Base-by-base conservation (phyloP, 2,329 filamentous ascomycete genomes). In the Dactylella cylindrospora region DNA sequence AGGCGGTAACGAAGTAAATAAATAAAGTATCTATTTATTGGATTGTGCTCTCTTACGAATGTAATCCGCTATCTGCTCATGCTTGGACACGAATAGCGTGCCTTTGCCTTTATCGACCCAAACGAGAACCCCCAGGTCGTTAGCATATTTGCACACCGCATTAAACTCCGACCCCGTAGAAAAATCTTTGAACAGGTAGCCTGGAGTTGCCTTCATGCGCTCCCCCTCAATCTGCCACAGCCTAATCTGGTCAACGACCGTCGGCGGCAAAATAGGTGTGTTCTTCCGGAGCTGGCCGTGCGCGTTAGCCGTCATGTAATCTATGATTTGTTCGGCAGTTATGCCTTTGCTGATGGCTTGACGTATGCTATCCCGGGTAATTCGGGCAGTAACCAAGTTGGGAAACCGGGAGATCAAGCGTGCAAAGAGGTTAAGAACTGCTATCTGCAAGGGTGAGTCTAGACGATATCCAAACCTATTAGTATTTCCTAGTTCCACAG, bases 151-250 rank as follows among this genome's bases (percentile, higher is more conserved):
- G 3, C 82, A 79, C 8, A 88, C 80, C 36, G 81, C 83, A 43
- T 80, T 77, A 70, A 88, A 93, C 71, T 90, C 86, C 52, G 79
- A 79, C 45, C 78, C 75, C 25, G 79, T 83, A 35, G 83, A 82
- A 70, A 97, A 95, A 65, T 97, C 91, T 70, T 86, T 85, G 77
- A 98, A 95, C 22, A 97, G 73, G 72, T 89, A 97, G 0, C 93
- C 93, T 0, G 80, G 76, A 3, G 84, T 89, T 1, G 87, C 83
- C 72, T 86, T 87, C 81, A 98, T 94, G 44, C 93, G 82, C 76
- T 98, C 93, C 66, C 91, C 90, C 74, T 98, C 93, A 46, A 97
- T 84, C 76, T 98, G 91, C 93, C 93, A 98, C 15, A 98, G 81
- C 1, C 90, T 81, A 69, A 98, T 96, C 76, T 98, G 93, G 73